Evolutionary conservation across 2,329 filamentous ascomycete species (phyloP).

Genomic region (Aureobasidium mangrovei): DNA sequence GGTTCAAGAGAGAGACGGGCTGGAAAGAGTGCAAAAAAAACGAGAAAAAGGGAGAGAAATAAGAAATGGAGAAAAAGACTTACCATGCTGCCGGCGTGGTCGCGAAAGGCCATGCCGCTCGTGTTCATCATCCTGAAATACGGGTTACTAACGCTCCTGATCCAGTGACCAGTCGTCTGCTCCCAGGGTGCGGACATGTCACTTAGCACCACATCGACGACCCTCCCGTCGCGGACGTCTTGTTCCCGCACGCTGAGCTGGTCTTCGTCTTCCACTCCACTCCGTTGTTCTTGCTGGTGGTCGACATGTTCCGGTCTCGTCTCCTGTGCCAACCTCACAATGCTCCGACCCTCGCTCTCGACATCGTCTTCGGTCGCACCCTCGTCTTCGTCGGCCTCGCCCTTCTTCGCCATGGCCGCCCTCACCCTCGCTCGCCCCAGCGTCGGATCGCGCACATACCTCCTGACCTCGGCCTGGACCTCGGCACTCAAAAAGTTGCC

Average conservation of each 20-base stretch:
- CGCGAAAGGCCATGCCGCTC: slow-evolving; percentile 74
- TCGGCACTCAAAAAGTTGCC: slow-evolving; percentile 75
- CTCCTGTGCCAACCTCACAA: slow-evolving; percentile 52
- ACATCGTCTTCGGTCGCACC: slow-evolving; percentile 32
- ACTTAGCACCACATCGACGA: slow-evolving; percentile 88
- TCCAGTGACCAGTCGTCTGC: slow-evolving; percentile 67
- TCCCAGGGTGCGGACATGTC: slow-evolving; percentile 99
- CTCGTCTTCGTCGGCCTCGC: slow-evolving; percentile 25
- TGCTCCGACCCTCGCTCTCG: slow-evolving; percentile 43
- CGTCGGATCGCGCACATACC: slow-evolving; percentile 60
- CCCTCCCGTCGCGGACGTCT: slow-evolving; percentile 41
- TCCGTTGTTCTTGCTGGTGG: slow-evolving; percentile 16
- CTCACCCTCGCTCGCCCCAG: slow-evolving; percentile 44
- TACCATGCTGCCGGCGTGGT: slow-evolving; percentile 94
- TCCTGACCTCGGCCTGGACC: slow-evolving; percentile 68
- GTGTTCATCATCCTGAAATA: slow-evolving; percentile 99
- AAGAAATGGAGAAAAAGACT: slow-evolving; percentile 25
- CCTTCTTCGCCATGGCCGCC: slow-evolving; percentile 19
- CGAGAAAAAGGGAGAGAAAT: background rate
- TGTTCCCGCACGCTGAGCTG: slow-evolving; percentile 26
- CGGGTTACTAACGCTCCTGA: slow-evolving; percentile 88
- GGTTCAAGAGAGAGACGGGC: background rate
- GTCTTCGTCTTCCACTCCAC: slow-evolving; percentile 22
- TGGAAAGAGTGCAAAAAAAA: background rate
- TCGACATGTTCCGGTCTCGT: slow-evolving; percentile 24